These are phyloP conservation scores for Penicillium verrucosum DNA, from an alignment of 2,329 filamentous ascomycete genomes.

Conservation along the genomic window DNA sequence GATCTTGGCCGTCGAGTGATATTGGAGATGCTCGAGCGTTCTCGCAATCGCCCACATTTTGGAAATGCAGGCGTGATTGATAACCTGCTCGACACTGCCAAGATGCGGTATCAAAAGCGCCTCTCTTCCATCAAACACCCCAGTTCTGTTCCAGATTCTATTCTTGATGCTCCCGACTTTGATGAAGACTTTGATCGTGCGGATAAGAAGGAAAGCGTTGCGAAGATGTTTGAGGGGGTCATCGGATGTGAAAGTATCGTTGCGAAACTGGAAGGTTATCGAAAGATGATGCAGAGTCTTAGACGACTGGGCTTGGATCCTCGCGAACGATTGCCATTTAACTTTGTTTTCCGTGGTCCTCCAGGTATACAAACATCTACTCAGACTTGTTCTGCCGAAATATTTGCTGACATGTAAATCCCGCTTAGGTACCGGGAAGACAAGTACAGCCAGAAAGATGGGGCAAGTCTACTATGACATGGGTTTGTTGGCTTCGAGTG, in stretches of 20 bases:
- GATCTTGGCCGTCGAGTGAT: constrained; percentile 53
- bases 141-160: background rate
- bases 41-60: constrained; percentile 63
- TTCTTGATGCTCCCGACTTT: constrained; percentile 46
- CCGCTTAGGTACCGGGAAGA: constrained; percentile 64
- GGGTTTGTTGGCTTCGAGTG: constrained; percentile 59
- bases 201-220: constrained; percentile 48
- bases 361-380: constrained; percentile 49
- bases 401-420: background rate
- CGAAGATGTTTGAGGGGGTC: constrained; percentile 55
- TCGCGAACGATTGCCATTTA: constrained; percentile 60
- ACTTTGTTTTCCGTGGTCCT: constrained; percentile 65
- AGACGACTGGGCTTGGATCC: constrained; percentile 54
- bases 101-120: constrained; percentile 50
- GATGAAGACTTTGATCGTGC: constrained; percentile 59
- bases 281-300: constrained; percentile 52
- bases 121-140: constrained; percentile 25
- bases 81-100: constrained; percentile 60
- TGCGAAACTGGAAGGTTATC: constrained; percentile 53
- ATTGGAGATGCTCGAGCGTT: constrained; percentile 58
- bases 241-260: constrained; percentile 59
- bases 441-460: constrained; percentile 69
- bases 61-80: constrained; percentile 75
- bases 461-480: constrained; percentile 73
- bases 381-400: no score